Conservation (phyloP, 2,329 filamentous ascomycete genomes). For the Fusarium tanahbumbuense region DNA sequence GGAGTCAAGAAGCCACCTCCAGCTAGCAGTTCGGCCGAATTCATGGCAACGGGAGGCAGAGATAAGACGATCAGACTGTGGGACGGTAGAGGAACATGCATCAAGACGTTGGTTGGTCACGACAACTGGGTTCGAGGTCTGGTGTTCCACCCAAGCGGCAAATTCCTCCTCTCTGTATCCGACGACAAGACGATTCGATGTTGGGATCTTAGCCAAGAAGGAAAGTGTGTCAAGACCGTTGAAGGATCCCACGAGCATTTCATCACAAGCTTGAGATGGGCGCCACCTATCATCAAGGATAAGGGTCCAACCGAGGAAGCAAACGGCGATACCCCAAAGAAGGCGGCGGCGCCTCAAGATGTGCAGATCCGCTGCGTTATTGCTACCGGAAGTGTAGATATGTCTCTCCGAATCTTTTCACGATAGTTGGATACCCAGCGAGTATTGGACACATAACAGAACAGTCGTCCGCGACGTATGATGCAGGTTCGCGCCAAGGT, state of each 20-base stretch:
- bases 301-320: constrained; percentile 24
- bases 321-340: constrained; percentile 43
- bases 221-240: constrained; percentile 87
- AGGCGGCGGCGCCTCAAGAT: constrained; percentile 50
- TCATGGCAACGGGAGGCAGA: constrained; percentile 86
- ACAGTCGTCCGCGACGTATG: background rate
- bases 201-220: constrained; percentile 93
- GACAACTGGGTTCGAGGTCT: constrained; percentile 93
- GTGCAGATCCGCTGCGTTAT: constrained; percentile 84
- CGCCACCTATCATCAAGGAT: constrained; percentile 62
- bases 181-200: constrained; percentile 94
- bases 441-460: constrained; percentile 31
- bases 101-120: constrained; percentile 87
- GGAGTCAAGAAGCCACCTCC: constrained; percentile 86
- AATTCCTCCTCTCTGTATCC: constrained; percentile 85
- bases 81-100: constrained; percentile 84
- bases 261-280: constrained; percentile 88
- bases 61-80: constrained; percentile 93
- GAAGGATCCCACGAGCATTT: constrained; percentile 85
- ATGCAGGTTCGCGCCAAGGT: constrained; percentile 3
- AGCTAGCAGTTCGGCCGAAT: constrained; percentile 81
- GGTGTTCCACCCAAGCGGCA: constrained; percentile 91
- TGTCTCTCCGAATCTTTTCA: constrained; percentile 77
- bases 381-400: constrained; percentile 80
- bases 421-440: constrained; percentile 36